These are phyloP conservation scores for Xanthoceras sorbifolium DNA, from an alignment of 345 rosid genomes.

Conservation along the genomic window DNA sequence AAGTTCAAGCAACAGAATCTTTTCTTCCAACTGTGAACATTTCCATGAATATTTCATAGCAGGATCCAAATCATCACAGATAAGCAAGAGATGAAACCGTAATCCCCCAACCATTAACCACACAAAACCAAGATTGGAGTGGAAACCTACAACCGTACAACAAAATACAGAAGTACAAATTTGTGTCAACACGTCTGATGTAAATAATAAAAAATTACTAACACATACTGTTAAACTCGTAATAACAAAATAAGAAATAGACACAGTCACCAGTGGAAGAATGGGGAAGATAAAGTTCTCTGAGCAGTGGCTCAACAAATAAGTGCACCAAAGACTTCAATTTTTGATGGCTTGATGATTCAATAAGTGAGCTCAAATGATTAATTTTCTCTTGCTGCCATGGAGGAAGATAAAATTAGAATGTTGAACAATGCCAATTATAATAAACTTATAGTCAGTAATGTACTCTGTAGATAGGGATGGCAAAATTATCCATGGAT, in stretches of 20 bases:
- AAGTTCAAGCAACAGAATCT: conserved; percentile 59
- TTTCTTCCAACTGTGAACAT: conserved; percentile 52
- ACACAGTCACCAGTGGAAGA: conserved; percentile 46
- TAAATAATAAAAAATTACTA: not conserved
- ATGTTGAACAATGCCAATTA: not conserved
- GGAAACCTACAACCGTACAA: conserved; percentile 38
- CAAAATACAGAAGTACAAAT: not conserved
- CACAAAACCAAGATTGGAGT: conserved; percentile 57
- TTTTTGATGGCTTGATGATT: conserved; percentile 60
- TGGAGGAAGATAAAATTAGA: conserved; percentile 11
- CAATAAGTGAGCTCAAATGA: conserved; percentile 51
- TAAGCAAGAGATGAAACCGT: conserved; percentile 71
- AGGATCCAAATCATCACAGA: conserved; percentile 76
- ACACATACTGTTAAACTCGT: conserved; percentile 10
- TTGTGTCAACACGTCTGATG: conserved; percentile 17
- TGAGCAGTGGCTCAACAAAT: conserved; percentile 59
- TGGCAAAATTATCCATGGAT: too few species aligned
- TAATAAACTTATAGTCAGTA: not conserved
- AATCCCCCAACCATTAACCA: conserved; percentile 80
- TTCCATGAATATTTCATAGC: conserved; percentile 69
- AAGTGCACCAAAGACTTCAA: conserved; percentile 46
- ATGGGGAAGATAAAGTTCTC: conserved; percentile 50
- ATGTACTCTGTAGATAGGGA: not conserved
- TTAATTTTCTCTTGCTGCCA: conserved; percentile 49
- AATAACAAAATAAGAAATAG: conserved; percentile 14